Conservation (phyloP, 768 basidiomycete species). For the Termitomyces eurrhizus region DNA sequence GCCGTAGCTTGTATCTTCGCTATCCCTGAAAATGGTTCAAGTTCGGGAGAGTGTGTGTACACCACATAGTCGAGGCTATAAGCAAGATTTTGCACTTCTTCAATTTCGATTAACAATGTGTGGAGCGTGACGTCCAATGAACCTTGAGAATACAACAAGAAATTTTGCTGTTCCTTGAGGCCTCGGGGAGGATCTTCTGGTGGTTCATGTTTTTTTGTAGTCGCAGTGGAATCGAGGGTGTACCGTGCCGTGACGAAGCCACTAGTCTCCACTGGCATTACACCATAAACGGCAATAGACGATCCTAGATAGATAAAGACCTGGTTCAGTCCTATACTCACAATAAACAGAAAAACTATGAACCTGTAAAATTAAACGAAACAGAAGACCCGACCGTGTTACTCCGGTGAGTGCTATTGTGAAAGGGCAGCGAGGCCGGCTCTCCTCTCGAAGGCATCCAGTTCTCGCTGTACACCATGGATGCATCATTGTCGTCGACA, state of each 20-base stretch:
- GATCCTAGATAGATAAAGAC: neutral
- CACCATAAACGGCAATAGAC: neutral
- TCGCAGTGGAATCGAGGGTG: neutral
- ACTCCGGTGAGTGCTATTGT: conserved; percentile 4
- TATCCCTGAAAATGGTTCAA: accelerated
- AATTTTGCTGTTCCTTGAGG: neutral
- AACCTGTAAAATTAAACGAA: conserved; percentile 1
- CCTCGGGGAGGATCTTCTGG: neutral
- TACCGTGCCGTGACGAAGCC: neutral
- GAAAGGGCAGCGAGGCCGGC: neutral
- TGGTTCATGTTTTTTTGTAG: accelerated
- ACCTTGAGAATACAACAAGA: neutral
- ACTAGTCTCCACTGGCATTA: neutral
- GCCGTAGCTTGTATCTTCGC: accelerated
- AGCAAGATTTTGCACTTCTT: neutral
- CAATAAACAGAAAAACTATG: neutral
- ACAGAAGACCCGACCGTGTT: neutral
- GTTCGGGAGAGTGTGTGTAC: neutral
- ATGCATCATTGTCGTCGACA: conserved; percentile 2
- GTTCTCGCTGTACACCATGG: neutral
- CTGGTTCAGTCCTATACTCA: neutral
- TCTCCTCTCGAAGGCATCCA: neutral
- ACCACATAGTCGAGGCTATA: neutral
- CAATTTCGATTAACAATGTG: neutral
- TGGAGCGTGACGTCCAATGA: neutral